Evolutionary conservation across 139 green algal species (phyloP), one percentile per base, ranked within the genome.

Genomic region (Gonium pectorale): DNA sequence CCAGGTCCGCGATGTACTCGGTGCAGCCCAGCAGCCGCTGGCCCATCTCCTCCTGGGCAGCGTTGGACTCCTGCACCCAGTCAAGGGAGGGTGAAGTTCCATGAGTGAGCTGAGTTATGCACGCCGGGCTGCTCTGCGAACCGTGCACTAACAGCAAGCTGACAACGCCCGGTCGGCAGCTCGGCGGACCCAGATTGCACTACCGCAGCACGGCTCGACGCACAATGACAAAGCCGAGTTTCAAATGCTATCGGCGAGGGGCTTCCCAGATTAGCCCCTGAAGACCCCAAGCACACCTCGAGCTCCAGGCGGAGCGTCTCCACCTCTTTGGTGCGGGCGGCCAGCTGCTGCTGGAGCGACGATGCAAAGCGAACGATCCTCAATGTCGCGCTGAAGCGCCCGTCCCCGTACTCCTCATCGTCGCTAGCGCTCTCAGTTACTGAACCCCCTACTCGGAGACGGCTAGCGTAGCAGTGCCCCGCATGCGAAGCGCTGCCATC

Each of bases 301-400:
- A 83, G 40, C 43, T 83, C 59, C 41, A 72, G 31, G 41, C 60
- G 41, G 41, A 83, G 19, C 4, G 75, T n/a, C 31, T 41, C 40
- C 3, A 63, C 31, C 38, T 83, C 75, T 0, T 62, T 33, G 3
- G 26, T 26, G 5, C 75, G 75, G 5, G n/a, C 1, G 19, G 49
- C 17, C 29, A 83, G 59, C 43, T 83, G 75, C 41, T 49, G 38
- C 75, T 83, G 75, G 41, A 83, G 40, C 29, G 41, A 11, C 5
- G 41, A 17, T n/a, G 27, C 19, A 24, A 33, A 22, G 2, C 24
- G 24, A 40, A 83, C 46, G n/a, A 83, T 19, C 27, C 72, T 41
- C 29, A 83, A 5, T 15, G 74, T 70, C 54, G 40, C 56, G 2
- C 56, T 29, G 13, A 81, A 6, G 7, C 70, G 2, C n/a, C 5